Evolutionary conservation across 169 alveolate genomes (phyloP).

Genomic region (Plasmodium cynomolgi): DNA sequence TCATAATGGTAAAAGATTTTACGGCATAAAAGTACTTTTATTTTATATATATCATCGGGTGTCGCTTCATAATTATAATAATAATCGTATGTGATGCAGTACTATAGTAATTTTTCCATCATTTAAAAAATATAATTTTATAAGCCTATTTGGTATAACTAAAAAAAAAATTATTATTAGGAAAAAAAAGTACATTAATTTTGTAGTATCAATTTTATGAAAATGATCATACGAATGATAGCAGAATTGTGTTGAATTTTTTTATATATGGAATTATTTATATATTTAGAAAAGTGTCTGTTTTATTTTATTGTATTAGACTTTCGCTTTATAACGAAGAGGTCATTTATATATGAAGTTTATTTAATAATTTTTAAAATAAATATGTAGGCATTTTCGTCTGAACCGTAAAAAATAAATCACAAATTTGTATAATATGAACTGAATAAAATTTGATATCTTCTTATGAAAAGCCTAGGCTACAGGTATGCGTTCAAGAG

Average conservation of each 20-base stretch:
- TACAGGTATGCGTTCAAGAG: neutral
- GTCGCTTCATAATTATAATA: neutral
- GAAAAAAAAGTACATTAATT: neutral
- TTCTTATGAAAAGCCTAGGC: neutral
- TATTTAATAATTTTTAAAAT: too few relatives aligned
- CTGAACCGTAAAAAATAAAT: neutral
- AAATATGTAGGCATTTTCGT: neutral
- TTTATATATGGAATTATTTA: neutral
- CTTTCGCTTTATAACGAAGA: neutral
- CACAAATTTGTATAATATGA: neutral
- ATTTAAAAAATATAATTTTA: too few relatives aligned
- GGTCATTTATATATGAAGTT: neutral
- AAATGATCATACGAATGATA: neutral
- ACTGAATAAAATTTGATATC: neutral
- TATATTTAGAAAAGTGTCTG: neutral
- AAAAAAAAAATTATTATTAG: too few relatives aligned
- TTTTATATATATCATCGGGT: too few relatives aligned
- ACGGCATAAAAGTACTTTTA: neutral
- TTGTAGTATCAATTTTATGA: neutral
- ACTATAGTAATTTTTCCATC: neutral
- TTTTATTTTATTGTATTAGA: neutral
- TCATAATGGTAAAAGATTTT: too few relatives aligned
- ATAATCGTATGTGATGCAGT: too few relatives aligned
- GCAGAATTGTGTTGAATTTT: neutral
- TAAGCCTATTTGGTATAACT: neutral